Evolutionary conservation across 192 early-diverging fungal species (phyloP).

Genomic region (Diversispora eburnea): DNA sequence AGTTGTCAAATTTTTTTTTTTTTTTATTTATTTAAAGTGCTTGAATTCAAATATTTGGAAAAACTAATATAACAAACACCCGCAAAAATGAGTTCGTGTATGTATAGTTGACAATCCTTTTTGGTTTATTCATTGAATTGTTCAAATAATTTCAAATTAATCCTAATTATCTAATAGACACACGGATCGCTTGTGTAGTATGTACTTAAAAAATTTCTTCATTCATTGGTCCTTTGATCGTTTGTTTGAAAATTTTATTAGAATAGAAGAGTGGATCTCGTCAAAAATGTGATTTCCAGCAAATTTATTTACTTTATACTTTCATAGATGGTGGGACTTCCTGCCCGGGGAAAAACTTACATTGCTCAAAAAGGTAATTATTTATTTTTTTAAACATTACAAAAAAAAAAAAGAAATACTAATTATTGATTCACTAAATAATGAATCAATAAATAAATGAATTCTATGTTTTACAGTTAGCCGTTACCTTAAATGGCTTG

Average conservation of each 20-base stretch:
- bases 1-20: too few relatives aligned
- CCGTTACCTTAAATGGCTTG: conserved; percentile 94
- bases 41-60: too few relatives aligned
- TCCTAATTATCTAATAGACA: conserved; percentile 28
- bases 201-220: background rate
- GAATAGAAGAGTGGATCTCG: background rate
- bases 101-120: too few relatives aligned
- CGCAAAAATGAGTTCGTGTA: too few relatives aligned
- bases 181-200: conserved; percentile 50
- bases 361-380: conserved; percentile 81
- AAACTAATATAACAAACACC: too few relatives aligned
- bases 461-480: conserved; percentile 53
- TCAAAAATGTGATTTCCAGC: background rate
- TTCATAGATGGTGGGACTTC: conserved; percentile 81
- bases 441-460: background rate
- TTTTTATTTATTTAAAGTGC: too few relatives aligned
- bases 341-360: conserved; percentile 96
- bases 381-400: background rate
- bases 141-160: too few relatives aligned
- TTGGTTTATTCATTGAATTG: too few relatives aligned
- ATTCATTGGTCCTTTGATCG: background rate
- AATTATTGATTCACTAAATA: background rate
- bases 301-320: background rate
- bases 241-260: background rate
- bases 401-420: background rate